phyloP scores from a whole-genome alignment of 306 rosid species.

The Vachellia pachyceras region DNA sequence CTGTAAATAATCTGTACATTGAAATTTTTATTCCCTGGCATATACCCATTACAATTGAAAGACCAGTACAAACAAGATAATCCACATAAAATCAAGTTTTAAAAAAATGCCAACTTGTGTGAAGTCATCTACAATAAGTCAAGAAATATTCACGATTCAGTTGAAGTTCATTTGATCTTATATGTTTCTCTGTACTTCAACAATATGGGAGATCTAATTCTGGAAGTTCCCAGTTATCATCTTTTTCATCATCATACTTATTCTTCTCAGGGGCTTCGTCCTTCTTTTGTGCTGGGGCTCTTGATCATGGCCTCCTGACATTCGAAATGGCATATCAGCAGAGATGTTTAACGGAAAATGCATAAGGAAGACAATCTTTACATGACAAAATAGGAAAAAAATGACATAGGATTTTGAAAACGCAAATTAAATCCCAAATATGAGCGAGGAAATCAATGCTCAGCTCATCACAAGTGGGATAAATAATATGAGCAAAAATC shows the following conservation, averaged over 20 bases:
- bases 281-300: slow-evolving; percentile 9
- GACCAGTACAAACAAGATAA: neutral
- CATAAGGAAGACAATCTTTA: neutral
- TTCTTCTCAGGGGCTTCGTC: slow-evolving; percentile 15
- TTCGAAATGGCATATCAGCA: slow-evolving; percentile 32
- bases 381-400: neutral
- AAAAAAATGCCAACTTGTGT: neutral
- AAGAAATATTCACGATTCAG: too few relatives aligned
- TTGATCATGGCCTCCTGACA: slow-evolving; percentile 39
- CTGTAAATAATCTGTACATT: neutral
- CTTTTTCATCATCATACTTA: slow-evolving; percentile 14
- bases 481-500: neutral
- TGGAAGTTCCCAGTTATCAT: slow-evolving; percentile 45
- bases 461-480: neutral
- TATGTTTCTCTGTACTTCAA: slow-evolving; percentile 31
- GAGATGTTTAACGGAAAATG: slow-evolving; percentile 21
- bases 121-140: slow-evolving; percentile 3
- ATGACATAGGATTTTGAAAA: neutral
- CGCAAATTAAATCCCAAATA: neutral
- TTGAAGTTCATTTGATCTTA: neutral
- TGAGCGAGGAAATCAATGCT: neutral
- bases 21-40: neutral
- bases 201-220: slow-evolving; percentile 43
- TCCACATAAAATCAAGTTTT: neutral
- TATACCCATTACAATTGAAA: neutral